Evolutionary conservation across 1,139 yeast genomes (phyloP).

Genomic region (Pneumocystis murina): DNA sequence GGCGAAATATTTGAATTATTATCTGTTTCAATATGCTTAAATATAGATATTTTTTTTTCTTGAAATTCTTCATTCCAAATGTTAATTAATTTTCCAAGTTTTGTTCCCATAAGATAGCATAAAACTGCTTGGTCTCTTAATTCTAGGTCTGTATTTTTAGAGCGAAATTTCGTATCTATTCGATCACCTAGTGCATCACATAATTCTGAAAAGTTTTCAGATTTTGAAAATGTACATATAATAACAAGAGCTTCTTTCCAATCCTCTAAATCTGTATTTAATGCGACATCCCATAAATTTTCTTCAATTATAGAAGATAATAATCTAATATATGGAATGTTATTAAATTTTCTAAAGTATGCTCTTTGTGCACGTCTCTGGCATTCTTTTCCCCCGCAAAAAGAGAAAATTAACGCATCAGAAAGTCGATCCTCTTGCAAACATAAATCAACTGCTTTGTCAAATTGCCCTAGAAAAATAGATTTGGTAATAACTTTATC

Average conservation of each 20-base stretch:
- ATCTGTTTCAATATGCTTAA: conserved; percentile 20
- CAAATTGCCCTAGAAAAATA: conserved; percentile 47
- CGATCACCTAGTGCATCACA: conserved; percentile 65
- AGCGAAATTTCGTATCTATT: conserved; percentile 25
- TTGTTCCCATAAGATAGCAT: conserved; percentile 68
- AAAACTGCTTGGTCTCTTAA: conserved; percentile 58
- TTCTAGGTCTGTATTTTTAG: conserved; percentile 11
- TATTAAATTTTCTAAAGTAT: conserved; percentile 47
- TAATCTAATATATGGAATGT: conserved; percentile 51
- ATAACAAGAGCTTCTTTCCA: conserved; percentile 78
- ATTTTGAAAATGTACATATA: conserved; percentile 42
- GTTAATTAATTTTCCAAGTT: conserved; percentile 60
- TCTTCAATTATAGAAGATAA: conserved; percentile 43
- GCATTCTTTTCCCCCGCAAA: conserved; percentile 44
- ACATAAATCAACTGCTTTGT: conserved; percentile 54
- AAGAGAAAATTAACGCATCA: conserved; percentile 73
- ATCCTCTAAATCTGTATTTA: conserved; percentile 56
- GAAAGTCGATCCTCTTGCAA: conserved; percentile 46
- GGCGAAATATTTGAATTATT: conserved; percentile 34
- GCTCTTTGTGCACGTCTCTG: conserved; percentile 56
- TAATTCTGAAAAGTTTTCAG: conserved; percentile 37
- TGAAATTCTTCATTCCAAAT: conserved; percentile 76
- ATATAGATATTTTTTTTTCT: conserved; percentile 38
- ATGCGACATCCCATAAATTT: conserved; percentile 57
- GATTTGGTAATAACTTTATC: conserved; percentile 39